Evolutionary conservation across 1,284 basidiomycete genomes (phyloP).

Genomic region (Takashimella koratensis): DNA sequence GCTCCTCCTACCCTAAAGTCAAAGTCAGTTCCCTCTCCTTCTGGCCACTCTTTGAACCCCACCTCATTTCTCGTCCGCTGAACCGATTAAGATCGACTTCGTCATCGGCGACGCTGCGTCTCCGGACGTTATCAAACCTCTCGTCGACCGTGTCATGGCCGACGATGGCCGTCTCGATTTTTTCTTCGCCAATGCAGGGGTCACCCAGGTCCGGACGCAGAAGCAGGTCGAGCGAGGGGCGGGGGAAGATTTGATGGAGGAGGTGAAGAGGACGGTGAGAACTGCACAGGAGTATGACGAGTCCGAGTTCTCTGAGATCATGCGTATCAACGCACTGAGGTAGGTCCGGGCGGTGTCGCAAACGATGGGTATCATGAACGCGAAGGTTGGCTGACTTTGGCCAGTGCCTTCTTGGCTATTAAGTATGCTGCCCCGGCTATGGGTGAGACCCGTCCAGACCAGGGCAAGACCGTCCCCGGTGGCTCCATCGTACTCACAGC

Average conservation of each 20-base stretch:
- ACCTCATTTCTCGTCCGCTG: constrained; percentile 9
- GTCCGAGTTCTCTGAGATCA: constrained; percentile 67
- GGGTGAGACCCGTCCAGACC: constrained; percentile 60
- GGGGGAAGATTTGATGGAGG: constrained; percentile 4
- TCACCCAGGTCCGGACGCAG: constrained; percentile 13
- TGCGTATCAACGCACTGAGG: constrained; percentile 80
- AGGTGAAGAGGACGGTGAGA: constrained; percentile 8
- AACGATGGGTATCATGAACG: background rate
- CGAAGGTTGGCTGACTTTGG: background rate
- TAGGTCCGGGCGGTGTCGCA: too few relatives aligned
- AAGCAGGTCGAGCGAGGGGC: constrained; percentile 2
- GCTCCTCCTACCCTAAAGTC: constrained; percentile 67
- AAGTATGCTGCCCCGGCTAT: constrained; percentile 82
- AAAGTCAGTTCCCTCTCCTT: constrained; percentile 64
- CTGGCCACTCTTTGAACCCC: constrained; percentile 75
- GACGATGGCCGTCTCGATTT: constrained; percentile 85
- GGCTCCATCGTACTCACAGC: constrained; percentile 90
- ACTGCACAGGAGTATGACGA: constrained; percentile 54
- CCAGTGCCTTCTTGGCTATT: constrained; percentile 81
- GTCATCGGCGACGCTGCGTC: constrained; percentile 79
- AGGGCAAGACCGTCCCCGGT: constrained; percentile 63
- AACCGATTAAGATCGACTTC: constrained; percentile 23
- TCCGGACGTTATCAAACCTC: constrained; percentile 62
- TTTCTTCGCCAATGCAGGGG: constrained; percentile 84
- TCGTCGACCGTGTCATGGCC: constrained; percentile 68